A percentile compares a stretch with the other conserved stretches of the same genome.
These are phyloP conservation scores for Fagus sylvatica DNA, from an alignment of 306 rosid species.

Conservation along the genomic window DNA sequence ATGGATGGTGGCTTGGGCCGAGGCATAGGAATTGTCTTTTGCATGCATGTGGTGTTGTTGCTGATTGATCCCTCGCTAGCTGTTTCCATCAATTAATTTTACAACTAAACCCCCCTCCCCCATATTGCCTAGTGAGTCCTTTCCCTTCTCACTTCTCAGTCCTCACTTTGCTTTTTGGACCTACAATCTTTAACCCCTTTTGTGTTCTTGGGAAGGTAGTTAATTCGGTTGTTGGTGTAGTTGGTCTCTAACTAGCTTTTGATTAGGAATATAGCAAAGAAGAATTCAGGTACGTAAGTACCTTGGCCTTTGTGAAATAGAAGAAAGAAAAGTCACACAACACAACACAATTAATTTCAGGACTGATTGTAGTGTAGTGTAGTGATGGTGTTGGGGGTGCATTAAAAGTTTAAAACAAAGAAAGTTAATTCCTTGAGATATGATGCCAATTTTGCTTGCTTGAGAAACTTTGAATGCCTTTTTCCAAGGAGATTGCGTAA, in stretches of 20 bases:
- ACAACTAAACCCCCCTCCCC: background rate
- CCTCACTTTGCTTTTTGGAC: background rate
- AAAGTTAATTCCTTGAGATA: slow-evolving; percentile 7
- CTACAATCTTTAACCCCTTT: slow-evolving; percentile 26
- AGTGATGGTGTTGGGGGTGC: slow-evolving; percentile 2
- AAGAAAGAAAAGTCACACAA: slow-evolving; percentile 7
- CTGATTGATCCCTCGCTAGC: background rate
- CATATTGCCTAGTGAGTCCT: background rate
- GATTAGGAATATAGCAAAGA: slow-evolving; percentile 25
- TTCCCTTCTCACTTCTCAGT: background rate
- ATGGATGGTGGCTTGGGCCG: background rate
- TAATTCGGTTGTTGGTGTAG: slow-evolving; percentile 42
- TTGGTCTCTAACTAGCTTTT: slow-evolving; percentile 33
- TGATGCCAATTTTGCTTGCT: slow-evolving; percentile 34
- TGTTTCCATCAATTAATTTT: background rate
- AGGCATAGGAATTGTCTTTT: background rate
- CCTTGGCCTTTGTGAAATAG: slow-evolving; percentile 25
- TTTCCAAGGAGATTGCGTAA: slow-evolving; percentile 28
- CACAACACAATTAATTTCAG: slow-evolving; percentile 1
- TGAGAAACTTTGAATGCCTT: slow-evolving; percentile 34
- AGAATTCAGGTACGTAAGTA: slow-evolving; percentile 20
- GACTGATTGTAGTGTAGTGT: background rate
- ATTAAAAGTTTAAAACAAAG: slow-evolving; percentile 10
- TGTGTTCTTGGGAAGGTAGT: slow-evolving; percentile 24
- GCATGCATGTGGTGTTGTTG: background rate